Conservation (phyloP, 2,329 filamentous ascomycete genomes). For the Cordyceps pruinosa region DNA sequence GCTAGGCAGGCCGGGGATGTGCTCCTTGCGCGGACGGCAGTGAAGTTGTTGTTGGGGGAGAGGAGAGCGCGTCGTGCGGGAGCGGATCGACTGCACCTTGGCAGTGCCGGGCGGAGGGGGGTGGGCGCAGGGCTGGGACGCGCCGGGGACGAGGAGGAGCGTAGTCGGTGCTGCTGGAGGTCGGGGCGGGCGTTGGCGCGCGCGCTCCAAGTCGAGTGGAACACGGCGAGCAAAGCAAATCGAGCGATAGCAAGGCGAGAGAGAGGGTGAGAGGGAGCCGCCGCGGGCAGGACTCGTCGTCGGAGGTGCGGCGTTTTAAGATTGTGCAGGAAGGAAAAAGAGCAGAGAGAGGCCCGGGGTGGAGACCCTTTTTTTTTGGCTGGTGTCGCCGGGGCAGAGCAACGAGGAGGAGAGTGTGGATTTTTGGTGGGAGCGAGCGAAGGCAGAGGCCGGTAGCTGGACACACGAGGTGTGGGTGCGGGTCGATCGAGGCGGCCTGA, state of each 20-base stretch:
- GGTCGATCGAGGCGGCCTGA: conserved; percentile 5
- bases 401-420: background rate
- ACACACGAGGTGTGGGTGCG: background rate
- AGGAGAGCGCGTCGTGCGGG: background rate
- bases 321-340: conserved; percentile 1
- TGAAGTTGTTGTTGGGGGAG: background rate
- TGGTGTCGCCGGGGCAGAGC: conserved; percentile 3
- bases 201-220: background rate
- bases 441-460: background rate
- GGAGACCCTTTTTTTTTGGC: conserved; percentile 7
- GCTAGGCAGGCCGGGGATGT: background rate
- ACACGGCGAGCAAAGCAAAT: background rate
- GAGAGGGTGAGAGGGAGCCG: no score
- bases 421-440: background rate
- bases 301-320: background rate
- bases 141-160: background rate
- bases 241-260: background rate
- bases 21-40: background rate
- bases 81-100: background rate
- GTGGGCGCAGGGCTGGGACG: background rate
- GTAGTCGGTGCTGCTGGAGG: background rate
- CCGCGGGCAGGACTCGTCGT: background rate
- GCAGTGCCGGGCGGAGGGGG: background rate
- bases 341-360: conserved; percentile 2
- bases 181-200: background rate